Conservation (phyloP, 2,329 filamentous ascomycete genomes). For the Myriosclerotinia duriaeana region DNA sequence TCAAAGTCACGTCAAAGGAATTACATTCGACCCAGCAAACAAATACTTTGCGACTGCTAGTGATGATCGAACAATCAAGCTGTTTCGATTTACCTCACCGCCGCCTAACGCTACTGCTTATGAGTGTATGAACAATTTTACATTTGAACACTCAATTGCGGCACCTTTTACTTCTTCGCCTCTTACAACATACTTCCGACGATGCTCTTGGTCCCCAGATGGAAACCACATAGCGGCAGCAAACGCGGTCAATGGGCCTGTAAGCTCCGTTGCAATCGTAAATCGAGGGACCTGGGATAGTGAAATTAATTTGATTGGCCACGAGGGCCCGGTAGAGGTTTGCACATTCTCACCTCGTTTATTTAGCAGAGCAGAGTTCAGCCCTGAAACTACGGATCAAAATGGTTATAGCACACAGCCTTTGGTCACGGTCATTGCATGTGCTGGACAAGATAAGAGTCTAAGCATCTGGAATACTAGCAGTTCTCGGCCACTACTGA, state of each 20-base stretch:
- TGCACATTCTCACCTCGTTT: constrained; percentile 94
- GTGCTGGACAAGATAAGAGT: constrained; percentile 94
- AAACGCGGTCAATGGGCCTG: constrained; percentile 94
- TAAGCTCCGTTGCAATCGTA: constrained; percentile 95
- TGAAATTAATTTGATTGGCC: constrained; percentile 95
- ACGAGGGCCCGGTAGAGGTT: constrained; percentile 95
- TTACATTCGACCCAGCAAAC: constrained; percentile 97
- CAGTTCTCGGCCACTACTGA: constrained; percentile 84
- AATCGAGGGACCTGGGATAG: constrained; percentile 90
- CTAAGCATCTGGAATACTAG: constrained; percentile 98
- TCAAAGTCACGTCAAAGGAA: constrained; percentile 97
- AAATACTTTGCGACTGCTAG: constrained; percentile 99
- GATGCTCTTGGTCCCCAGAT: constrained; percentile 97
- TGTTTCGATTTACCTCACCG: constrained; percentile 91
- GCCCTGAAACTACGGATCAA: constrained; percentile 50
- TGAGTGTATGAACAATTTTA: constrained; percentile 95
- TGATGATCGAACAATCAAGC: constrained; percentile 94
- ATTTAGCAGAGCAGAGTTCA: constrained; percentile 69
- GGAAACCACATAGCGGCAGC: constrained; percentile 95
- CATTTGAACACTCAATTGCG: constrained; percentile 87
- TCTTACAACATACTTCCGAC: constrained; percentile 91
- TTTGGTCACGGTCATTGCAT: constrained; percentile 90
- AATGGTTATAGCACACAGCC: constrained; percentile 49
- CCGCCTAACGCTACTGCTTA: constrained; percentile 88
- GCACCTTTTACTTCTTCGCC: constrained; percentile 87